Percentiles rank a stretch among this genome's conserved stretches.
These are phyloP conservation scores for Apiotrichum gracile DNA, from an alignment of 1,284 basidiomycete species.

Conservation along the genomic window DNA sequence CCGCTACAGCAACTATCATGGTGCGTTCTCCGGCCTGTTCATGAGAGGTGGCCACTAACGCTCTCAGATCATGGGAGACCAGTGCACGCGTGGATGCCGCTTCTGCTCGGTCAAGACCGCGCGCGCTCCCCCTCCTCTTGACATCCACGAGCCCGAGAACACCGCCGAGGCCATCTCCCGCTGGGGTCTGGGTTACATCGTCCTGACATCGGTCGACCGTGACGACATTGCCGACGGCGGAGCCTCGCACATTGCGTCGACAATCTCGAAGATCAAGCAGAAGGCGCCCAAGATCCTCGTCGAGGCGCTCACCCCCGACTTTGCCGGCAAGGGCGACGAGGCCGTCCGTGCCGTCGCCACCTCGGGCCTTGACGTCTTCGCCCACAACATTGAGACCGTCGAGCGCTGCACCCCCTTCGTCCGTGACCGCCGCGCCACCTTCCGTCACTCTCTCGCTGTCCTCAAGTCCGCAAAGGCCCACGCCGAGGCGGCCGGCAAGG, in stretches of 20 bases:
- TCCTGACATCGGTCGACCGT: slow-evolving; percentile 91
- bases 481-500: slow-evolving; percentile 69
- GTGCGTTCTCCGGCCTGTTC: slow-evolving; percentile 49
- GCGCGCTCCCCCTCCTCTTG: slow-evolving; percentile 76
- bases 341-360: slow-evolving; percentile 77
- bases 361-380: slow-evolving; percentile 94
- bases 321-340: slow-evolving; percentile 64
- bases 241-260: slow-evolving; percentile 87
- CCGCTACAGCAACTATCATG: slow-evolving; percentile 99
- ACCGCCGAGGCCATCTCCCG: slow-evolving; percentile 97
- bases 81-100: slow-evolving; percentile 93
- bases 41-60: slow-evolving; percentile 1
- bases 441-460: slow-evolving; percentile 81
- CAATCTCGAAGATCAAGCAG: slow-evolving; percentile 90
- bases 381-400: slow-evolving; percentile 95
- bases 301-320: slow-evolving; percentile 95
- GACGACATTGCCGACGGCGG: slow-evolving; percentile 94
- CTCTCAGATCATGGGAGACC: slow-evolving; percentile 93
- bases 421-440: slow-evolving; percentile 88
- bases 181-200: slow-evolving; percentile 98
- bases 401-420: slow-evolving; percentile 92
- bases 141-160: slow-evolving; percentile 95
- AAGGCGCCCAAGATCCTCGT: slow-evolving; percentile 95
- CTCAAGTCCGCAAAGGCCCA: slow-evolving; percentile 76
- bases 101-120: slow-evolving; percentile 99